These are phyloP conservation scores for Fagus crenata DNA, from an alignment of 306 rosid species.

Conservation along the genomic window DNA sequence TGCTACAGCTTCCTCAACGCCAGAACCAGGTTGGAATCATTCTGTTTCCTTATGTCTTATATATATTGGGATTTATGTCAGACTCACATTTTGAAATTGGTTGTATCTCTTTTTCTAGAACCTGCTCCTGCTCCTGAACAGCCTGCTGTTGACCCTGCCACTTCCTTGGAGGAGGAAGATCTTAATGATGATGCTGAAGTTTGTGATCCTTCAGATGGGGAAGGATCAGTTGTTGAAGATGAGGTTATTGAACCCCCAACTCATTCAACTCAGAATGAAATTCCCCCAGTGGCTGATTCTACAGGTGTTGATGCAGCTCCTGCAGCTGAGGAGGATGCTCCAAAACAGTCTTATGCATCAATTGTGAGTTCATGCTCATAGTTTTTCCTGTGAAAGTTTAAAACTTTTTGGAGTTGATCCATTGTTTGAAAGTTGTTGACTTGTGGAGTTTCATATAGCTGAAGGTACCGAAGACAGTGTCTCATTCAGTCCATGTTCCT, in stretches of 20 bases:
- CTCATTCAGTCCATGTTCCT: conserved; percentile 51
- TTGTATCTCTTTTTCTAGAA: conserved; percentile 49
- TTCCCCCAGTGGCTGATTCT: conserved; percentile 43
- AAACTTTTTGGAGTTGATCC: conserved; percentile 5
- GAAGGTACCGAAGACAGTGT: conserved; percentile 66
- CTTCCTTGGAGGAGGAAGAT: conserved; percentile 56
- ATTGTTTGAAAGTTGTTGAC: conserved; percentile 21
- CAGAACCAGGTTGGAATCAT: conserved; percentile 66
- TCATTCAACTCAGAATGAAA: conserved; percentile 43
- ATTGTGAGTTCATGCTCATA: conserved; percentile 63
- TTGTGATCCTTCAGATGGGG: conserved; percentile 66
- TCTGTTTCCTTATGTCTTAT: conserved; percentile 21
- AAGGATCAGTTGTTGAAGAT: conserved; percentile 67
- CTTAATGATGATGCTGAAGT: conserved; percentile 65
- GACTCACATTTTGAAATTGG: conserved; percentile 22
- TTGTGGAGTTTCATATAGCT: conserved; percentile 38
- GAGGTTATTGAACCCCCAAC: conserved; percentile 52
- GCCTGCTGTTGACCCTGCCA: conserved; percentile 52
- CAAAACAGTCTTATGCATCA: conserved; percentile 79
- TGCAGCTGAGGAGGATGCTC: conserved; percentile 66
- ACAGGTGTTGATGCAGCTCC: conserved; percentile 50
- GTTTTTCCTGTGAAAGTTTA: conserved; percentile 9
- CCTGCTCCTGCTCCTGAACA: conserved; percentile 51
- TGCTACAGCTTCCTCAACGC: conserved; percentile 37
- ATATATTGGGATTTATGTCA: conserved; percentile 9